A percentile compares a stretch with the other conserved stretches of the same genome.
Conservation (phyloP, 192 early-diverging fungal species). For the Radiomyces spectabilis region DNA sequence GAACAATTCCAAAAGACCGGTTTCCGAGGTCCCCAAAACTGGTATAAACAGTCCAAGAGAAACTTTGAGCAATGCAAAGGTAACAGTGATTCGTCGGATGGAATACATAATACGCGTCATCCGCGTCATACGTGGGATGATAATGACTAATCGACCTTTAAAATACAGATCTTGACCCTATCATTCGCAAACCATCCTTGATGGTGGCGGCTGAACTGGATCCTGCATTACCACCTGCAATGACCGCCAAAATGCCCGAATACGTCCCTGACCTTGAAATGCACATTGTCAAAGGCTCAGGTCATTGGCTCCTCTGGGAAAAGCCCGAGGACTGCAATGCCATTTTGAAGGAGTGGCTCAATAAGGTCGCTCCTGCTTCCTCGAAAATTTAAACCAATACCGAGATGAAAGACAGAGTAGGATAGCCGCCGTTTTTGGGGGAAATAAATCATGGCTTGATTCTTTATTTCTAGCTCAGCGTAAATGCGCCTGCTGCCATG, state of each 20-base stretch:
- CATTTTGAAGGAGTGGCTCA: constrained; percentile 13
- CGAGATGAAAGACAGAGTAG: no score
- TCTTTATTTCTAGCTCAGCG: no score
- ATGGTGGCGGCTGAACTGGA: constrained; percentile 28
- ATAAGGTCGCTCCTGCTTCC: constrained; percentile 3
- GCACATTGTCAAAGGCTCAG: constrained; percentile 13
- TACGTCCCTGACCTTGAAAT: constrained; percentile 20
- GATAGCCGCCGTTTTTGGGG: no score
- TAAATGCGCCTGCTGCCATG: constrained; percentile 78
- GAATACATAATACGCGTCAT: background rate
- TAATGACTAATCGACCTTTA: no score
- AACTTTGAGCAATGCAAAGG: constrained; percentile 25
- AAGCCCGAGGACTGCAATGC: constrained; percentile 18
- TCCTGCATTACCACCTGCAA: constrained; percentile 22
- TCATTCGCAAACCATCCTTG: constrained; percentile 12
- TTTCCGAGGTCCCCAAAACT: constrained; percentile 52
- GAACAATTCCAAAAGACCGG: constrained; percentile 26
- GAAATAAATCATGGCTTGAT: no score
- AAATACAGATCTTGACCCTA: constrained; percentile 15
- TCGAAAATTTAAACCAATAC: constrained; percentile 4
- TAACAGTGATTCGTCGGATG: background rate
- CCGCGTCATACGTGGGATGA: background rate
- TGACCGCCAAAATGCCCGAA: constrained; percentile 19
- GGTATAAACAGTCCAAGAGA: constrained; percentile 33
- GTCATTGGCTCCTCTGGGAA: constrained; percentile 34